Base-by-base conservation (phyloP, 768 basidiomycete genomes). In the Lactifluus hygrophoroides region DNA sequence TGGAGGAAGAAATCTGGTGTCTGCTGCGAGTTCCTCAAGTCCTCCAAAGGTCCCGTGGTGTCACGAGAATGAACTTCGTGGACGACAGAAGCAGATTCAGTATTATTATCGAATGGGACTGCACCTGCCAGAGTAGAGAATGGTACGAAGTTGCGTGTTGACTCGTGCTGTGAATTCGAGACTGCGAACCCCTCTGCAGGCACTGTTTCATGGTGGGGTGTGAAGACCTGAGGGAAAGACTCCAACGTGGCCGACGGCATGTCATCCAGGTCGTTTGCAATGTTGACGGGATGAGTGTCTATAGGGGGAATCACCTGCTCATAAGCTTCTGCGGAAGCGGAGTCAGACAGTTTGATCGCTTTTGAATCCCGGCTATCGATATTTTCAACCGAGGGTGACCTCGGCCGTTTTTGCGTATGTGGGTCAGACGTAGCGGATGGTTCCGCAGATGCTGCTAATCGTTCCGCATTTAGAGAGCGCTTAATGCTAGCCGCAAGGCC, bases 401-500 rank as follows among this genome's bases (percentile, higher is more conserved):
- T 43, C 32, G 37, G 45, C 49, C 43, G 27, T 21, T 49, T 50
- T 42, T 32, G 30, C 3, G 3, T 5, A 27, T 14, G 30, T 21
- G 23, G 8, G 17, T 47, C 45, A 44, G 53, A 16, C 16, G 27
- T 51, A 14, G 35, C 14, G 16, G 54, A 27, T 51, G 37, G 17
- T 25, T 46, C 28, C 23, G 3, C 28, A 16, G 49, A 51, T 3
- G 59, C 49, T 17, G 54, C 59, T 44, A 60, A 38, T 34, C 35
- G 42, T 43, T 60, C 59, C 19, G 59, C 59, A 42, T 51, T 60
- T 37, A 60, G 17, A 51, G 59, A 56, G 25, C 59, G 53, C 17
- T 60, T 56, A 3, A 60, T 56, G 49, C 59, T 60, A 32, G 59
- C 54, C 9, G 59, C 59, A 46, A 60, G 59, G 21, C 59, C 59